Conservation (phyloP, 2,329 filamentous ascomycete genomes). For the Lasiodiplodia gonubiensis region DNA sequence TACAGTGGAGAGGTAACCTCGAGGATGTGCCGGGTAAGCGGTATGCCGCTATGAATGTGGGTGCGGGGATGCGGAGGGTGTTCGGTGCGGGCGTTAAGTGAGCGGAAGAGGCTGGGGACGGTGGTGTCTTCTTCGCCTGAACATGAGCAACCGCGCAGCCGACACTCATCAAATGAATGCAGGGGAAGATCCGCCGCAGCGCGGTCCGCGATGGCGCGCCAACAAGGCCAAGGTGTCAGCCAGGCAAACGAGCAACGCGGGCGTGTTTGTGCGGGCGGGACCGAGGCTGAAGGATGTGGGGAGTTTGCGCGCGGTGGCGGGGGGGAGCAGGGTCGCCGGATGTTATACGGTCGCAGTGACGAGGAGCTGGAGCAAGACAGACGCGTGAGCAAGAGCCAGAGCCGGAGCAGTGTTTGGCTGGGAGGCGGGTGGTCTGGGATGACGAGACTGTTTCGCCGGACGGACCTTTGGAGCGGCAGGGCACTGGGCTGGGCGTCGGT, state of each 20-base stretch:
- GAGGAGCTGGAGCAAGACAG: constrained; percentile 10
- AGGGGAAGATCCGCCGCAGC: constrained; percentile 12
- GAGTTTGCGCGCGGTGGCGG: constrained; percentile 16
- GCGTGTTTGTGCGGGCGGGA: constrained; percentile 12
- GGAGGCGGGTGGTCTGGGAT: constrained; percentile 26
- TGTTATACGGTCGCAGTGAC: not conserved
- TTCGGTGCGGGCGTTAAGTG: constrained; percentile 43
- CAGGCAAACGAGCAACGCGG: constrained; percentile 20
- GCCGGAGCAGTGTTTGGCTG: constrained; percentile 18
- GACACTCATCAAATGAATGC: constrained; percentile 30
- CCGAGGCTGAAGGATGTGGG: constrained; percentile 9
- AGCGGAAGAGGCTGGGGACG: constrained; percentile 52
- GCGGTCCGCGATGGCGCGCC: constrained; percentile 25
- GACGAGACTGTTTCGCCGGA: constrained; percentile 28
- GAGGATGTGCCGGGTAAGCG: constrained; percentile 17
- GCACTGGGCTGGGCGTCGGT: constrained; percentile 2
- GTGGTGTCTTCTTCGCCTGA: constrained; percentile 53
- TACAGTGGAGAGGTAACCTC: constrained; percentile 49
- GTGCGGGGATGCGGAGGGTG: constrained; percentile 32
- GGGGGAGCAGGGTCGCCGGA: not conserved
- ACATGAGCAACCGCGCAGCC: constrained; percentile 46
- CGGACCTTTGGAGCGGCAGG: constrained; percentile 18
- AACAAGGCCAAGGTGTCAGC: constrained; percentile 6
- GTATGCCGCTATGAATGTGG: constrained; percentile 28
- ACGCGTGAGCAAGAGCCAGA: constrained; percentile 24